Conservation (phyloP, 139 green algal species). For the Chlorella sp. region DNA sequence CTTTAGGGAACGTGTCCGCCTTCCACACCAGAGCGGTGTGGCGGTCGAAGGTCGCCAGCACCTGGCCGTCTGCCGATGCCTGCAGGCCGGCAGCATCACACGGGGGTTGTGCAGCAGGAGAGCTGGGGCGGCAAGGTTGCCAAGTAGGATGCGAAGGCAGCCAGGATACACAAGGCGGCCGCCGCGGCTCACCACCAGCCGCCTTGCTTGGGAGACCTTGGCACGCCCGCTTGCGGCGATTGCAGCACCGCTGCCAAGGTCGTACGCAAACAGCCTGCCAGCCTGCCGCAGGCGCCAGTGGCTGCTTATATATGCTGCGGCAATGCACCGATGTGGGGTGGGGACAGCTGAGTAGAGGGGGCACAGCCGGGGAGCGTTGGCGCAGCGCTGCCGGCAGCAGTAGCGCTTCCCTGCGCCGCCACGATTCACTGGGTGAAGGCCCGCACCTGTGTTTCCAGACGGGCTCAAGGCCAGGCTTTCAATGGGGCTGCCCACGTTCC, state of each 20-base stretch:
- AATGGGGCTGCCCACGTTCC: neutral
- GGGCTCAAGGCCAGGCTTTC: neutral
- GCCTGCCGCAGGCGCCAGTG: conserved; percentile 15
- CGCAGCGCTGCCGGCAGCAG: neutral
- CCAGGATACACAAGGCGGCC: too few species aligned
- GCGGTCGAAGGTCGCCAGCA: neutral
- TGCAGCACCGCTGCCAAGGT: neutral
- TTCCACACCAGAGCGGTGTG: conserved; percentile 6
- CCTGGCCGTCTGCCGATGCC: neutral
- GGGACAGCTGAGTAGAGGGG: neutral
- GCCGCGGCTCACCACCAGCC: neutral
- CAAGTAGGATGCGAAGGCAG: neutral
- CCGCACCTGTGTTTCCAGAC: neutral
- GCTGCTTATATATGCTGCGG: neutral
- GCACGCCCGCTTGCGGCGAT: neutral
- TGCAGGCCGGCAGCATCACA: neutral
- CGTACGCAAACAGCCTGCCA: neutral
- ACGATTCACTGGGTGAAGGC: neutral
- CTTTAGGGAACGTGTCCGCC: neutral
- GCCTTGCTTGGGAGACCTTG: neutral
- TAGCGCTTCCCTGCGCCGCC: too few species aligned
- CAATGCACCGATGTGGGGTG: neutral
- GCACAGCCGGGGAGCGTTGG: neutral
- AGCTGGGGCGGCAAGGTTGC: neutral
- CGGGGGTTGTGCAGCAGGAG: neutral